phyloP scores from a whole-genome alignment of 208 protist genomes.

The Crithidia expoeki region DNA sequence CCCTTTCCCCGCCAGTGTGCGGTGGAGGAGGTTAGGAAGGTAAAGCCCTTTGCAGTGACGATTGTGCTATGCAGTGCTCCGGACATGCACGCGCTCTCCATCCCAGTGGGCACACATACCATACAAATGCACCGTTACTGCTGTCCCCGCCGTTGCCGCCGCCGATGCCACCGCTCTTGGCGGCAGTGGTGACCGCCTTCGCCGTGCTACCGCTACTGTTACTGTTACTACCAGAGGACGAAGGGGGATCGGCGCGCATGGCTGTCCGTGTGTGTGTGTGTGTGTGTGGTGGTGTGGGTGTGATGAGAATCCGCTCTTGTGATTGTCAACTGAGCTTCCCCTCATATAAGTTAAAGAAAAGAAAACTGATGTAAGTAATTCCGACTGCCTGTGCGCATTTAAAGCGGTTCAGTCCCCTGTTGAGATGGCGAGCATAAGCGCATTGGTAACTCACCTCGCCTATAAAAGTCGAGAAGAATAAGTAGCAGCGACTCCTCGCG shows the following conservation, averaged over 20 bases:
- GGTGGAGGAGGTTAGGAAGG: constrained; percentile 23
- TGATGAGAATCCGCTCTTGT: no score
- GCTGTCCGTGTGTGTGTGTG: not conserved
- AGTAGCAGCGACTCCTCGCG: no score
- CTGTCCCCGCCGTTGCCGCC: not conserved
- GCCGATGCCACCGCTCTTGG: not conserved
- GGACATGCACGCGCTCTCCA: constrained; percentile 13
- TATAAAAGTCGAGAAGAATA: no score
- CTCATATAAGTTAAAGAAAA: constrained; percentile 9
- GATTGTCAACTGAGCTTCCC: no score
- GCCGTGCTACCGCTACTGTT: not conserved
- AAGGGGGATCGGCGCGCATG: constrained; percentile 7
- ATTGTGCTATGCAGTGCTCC: constrained; percentile 29
- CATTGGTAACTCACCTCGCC: no score
- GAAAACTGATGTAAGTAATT: constrained; percentile 18
- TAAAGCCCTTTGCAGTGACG: constrained; percentile 27
- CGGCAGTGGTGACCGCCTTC: not conserved
- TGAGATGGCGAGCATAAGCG: no score
- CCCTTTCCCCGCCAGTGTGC: constrained; percentile 11
- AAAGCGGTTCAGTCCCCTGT: no score
- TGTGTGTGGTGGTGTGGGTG: no score
- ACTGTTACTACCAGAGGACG: not conserved
- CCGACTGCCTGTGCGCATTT: no score
- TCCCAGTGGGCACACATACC: constrained; percentile 28
- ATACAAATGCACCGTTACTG: not conserved